These are phyloP conservation scores for Lactifluus hygrophoroides DNA, from an alignment of 768 basidiomycete species.

Conservation along the genomic window DNA sequence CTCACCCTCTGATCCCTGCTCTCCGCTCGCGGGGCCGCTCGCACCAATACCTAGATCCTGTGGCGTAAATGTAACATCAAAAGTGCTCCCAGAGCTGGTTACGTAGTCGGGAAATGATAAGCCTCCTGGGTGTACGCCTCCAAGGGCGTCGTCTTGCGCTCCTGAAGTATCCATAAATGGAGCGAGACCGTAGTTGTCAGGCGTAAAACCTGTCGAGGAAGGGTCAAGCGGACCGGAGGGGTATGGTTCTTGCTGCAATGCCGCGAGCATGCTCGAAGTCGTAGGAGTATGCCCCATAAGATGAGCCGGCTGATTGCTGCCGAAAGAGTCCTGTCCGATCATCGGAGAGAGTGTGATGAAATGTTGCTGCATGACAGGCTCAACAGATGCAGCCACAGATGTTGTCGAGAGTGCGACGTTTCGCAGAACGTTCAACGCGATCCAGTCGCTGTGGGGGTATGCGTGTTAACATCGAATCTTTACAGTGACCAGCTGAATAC, in stretches of 20 bases:
- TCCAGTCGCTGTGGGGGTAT: constrained; percentile 65
- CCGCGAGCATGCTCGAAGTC: constrained; percentile 86
- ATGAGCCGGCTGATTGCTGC: constrained; percentile 39
- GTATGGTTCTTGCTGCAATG: constrained; percentile 71
- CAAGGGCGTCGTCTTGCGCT: constrained; percentile 54
- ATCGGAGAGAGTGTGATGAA: constrained; percentile 85
- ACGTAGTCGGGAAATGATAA: constrained; percentile 68
- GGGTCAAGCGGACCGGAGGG: constrained; percentile 58
- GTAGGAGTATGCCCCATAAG: constrained; percentile 77
- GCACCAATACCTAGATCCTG: constrained; percentile 57
- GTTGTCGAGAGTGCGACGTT: constrained; percentile 84
- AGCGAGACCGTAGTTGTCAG: constrained; percentile 62
- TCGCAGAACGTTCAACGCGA: constrained; percentile 79
- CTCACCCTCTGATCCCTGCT: constrained; percentile 56
- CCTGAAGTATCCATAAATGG: constrained; percentile 70
- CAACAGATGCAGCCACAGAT: constrained; percentile 86
- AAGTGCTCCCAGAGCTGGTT: constrained; percentile 40
- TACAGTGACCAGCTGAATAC: constrained; percentile 26
- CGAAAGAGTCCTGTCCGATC: constrained; percentile 76
- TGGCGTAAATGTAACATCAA: constrained; percentile 63
- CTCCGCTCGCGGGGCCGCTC: constrained; percentile 36
- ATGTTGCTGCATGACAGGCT: constrained; percentile 86
- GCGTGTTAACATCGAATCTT: constrained; percentile 19
- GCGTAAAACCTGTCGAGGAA: constrained; percentile 48
- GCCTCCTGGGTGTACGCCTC: constrained; percentile 50